Conservation (phyloP, 2,329 filamentous ascomycete species). For the Xylariaceae sp. region DNA sequence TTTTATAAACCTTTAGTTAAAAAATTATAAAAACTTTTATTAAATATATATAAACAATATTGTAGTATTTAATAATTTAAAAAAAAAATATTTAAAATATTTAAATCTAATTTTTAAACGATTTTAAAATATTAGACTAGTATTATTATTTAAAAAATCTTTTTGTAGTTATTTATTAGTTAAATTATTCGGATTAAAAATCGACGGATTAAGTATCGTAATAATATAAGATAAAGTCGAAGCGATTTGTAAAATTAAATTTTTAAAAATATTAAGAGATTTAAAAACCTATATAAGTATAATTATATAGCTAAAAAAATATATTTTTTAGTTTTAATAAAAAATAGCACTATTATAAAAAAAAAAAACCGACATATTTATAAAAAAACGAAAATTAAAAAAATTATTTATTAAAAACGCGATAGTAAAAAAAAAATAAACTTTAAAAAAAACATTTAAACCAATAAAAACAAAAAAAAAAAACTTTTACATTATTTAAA, state of each 20-base stretch:
- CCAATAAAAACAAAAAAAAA: too few species aligned
- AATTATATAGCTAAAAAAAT: slow-evolving; percentile 4
- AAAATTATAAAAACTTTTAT: not conserved
- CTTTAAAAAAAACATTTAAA: too few species aligned
- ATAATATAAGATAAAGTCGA: not conserved
- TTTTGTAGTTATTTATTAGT: not conserved
- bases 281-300: slow-evolving; percentile 2
- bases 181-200: not conserved
- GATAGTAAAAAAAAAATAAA: not conserved
- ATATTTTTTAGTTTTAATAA: slow-evolving; percentile 3
- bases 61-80: too few species aligned
- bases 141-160: not conserved
- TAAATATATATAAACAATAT: not conserved
- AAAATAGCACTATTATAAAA: not conserved
- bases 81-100: too few species aligned
- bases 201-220: not conserved
- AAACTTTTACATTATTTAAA: too few species aligned
- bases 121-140: not conserved
- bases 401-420: not conserved
- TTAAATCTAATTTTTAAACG: not conserved
- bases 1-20: not conserved
- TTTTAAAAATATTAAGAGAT: not conserved
- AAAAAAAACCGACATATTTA: not conserved
- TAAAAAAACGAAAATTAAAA: not conserved
- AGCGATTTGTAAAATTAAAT: slow-evolving; percentile 1